A percentile compares a stretch with the other conserved stretches of the same genome.
These are phyloP conservation scores for Crucibulum laeve DNA, from an alignment of 768 basidiomycete genomes.

Conservation along the genomic window DNA sequence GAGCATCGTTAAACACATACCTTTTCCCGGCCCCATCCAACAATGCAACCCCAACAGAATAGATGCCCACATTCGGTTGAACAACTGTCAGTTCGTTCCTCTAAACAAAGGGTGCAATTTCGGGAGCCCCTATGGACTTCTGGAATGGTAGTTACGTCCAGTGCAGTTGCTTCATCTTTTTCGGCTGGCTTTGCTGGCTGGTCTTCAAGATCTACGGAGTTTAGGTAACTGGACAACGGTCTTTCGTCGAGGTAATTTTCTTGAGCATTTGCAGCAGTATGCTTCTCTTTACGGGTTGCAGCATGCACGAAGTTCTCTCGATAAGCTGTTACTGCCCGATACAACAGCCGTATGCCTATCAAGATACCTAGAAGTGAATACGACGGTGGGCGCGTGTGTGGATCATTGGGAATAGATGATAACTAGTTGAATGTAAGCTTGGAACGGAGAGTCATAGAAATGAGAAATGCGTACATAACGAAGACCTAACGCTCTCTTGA, in stretches of 20 bases:
- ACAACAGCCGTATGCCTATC: conserved; percentile 56
- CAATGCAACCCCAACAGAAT: conserved; percentile 88
- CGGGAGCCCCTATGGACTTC: conserved; percentile 48
- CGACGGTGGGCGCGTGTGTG: conserved; percentile 72
- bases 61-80: conserved; percentile 88
- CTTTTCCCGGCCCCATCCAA: conserved; percentile 88
- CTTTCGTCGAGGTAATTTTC: conserved; percentile 55
- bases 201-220: conserved; percentile 44
- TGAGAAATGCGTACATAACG: conserved; percentile 47
- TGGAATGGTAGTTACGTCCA: conserved; percentile 58
- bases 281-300: conserved; percentile 16
- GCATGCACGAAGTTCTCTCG: conserved; percentile 17
- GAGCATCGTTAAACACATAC: conserved; percentile 25
- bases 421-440: conserved; percentile 38
- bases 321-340: conserved; percentile 52
- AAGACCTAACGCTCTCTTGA: conserved; percentile 63
- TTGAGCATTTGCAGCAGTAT: conserved; percentile 12
- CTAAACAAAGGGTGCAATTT: conserved; percentile 80
- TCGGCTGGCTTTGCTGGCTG: conserved; percentile 56
- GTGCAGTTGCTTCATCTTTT: conserved; percentile 63
- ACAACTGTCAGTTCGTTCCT: conserved; percentile 77
- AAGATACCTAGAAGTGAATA: conserved; percentile 83
- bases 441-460: neutral
- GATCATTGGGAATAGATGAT: conserved; percentile 69
- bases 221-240: conserved; percentile 54